Evolutionary conservation across 371 early-diverging fungal genomes (phyloP).

Genomic region (Chytridium lagenaria): DNA sequence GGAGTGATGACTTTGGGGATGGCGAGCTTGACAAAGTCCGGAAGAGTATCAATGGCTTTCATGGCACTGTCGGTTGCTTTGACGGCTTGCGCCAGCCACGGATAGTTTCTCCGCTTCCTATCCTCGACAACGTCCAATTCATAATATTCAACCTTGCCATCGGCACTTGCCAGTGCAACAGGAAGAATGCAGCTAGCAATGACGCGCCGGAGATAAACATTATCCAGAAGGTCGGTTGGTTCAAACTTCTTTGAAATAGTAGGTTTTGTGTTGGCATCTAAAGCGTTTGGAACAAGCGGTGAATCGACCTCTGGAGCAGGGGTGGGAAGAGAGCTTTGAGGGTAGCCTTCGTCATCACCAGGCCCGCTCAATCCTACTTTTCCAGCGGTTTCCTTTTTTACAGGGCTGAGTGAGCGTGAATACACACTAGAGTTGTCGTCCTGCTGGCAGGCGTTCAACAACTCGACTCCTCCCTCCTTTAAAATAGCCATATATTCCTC

Average conservation of each 20-base stretch:
- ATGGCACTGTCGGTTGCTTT: background rate
- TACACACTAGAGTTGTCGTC: background rate
- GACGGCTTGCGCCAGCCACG: conserved; percentile 2
- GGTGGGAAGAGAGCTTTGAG: no score
- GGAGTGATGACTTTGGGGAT: conserved; percentile 8
- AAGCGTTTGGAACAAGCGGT: no score
- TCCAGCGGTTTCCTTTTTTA: background rate
- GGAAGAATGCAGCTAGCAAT: conserved; percentile 8
- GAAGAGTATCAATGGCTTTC: background rate
- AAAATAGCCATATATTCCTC: background rate
- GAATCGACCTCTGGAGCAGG: no score
- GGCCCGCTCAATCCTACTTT: no score
- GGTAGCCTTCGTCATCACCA: no score
- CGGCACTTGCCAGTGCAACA: background rate
- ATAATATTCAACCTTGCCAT: background rate
- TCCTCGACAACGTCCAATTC: conserved; percentile 13
- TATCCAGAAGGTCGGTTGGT: conserved; percentile 1
- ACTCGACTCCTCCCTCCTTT: background rate
- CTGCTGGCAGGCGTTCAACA: no score
- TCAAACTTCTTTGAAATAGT: background rate
- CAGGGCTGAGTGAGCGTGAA: background rate
- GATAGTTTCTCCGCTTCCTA: conserved; percentile 8
- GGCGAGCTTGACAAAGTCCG: conserved; percentile 6
- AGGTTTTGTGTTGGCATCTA: background rate
- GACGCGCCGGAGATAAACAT: conserved; percentile 11